A percentile compares a stretch with the other conserved stretches of the same genome.
Conservation (phyloP, 495 filamentous ascomycete species). For the Penicillium goetzii region DNA sequence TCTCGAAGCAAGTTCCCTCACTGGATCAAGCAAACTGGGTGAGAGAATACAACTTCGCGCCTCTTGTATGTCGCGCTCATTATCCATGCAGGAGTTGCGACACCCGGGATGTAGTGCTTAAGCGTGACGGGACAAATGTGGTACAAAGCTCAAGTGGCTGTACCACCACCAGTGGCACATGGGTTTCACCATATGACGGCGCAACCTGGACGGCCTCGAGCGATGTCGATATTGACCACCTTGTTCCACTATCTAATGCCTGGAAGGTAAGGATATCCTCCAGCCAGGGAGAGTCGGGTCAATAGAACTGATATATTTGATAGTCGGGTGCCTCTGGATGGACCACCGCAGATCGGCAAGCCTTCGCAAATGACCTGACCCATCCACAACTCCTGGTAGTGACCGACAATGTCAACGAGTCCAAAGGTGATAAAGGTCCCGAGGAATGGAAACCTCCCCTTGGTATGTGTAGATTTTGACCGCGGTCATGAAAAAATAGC, state of each 20-base stretch:
- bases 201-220: constrained; percentile 65
- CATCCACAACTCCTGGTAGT: constrained; percentile 75
- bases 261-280: constrained; percentile 59
- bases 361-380: constrained; percentile 72
- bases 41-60: neutral
- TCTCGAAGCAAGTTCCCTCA: constrained; percentile 66
- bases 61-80: neutral
- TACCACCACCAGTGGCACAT: constrained; percentile 59
- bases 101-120: constrained; percentile 67
- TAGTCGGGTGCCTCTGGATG: constrained; percentile 51
- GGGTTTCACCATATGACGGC: constrained; percentile 71
- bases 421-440: constrained; percentile 69
- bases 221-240: constrained; percentile 76
- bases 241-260: constrained; percentile 74
- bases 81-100: constrained; percentile 56
- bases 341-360: constrained; percentile 64
- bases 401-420: constrained; percentile 72
- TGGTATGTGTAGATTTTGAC: constrained; percentile 32
- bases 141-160: constrained; percentile 51
- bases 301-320: neutral
- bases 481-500: neutral
- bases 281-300: neutral
- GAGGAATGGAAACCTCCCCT: constrained; percentile 76
- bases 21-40: constrained; percentile 61
- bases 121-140: constrained; percentile 67